phyloP scores from a whole-genome alignment of 257 asterid species.

The Solanum paucissectum region DNA sequence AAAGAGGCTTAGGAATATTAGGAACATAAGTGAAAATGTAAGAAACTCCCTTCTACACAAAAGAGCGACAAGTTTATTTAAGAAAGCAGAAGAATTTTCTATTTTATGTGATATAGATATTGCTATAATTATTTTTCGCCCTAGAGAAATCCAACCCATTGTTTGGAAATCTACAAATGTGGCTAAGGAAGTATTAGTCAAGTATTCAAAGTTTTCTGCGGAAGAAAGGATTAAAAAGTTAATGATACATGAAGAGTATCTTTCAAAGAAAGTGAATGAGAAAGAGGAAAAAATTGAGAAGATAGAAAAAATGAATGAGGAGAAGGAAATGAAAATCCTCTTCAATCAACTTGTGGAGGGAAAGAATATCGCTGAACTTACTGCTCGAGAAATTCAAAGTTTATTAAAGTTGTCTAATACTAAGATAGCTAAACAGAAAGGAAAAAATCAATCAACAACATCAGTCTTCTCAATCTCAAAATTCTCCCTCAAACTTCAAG shows the following conservation, averaged over 20 bases:
- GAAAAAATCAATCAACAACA: not conserved
- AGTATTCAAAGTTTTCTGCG: slow-evolving; percentile 11
- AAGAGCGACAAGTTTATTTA: slow-evolving; percentile 8
- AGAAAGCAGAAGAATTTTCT: slow-evolving; percentile 31
- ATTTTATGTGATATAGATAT: slow-evolving; percentile 25
- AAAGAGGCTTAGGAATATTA: not conserved
- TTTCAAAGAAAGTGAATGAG: slow-evolving; percentile 10
- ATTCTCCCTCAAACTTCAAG: not conserved
- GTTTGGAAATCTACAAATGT: slow-evolving; percentile 21
- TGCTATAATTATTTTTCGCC: slow-evolving; percentile 12
- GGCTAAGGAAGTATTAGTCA: slow-evolving; percentile 8
- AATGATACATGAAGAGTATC: slow-evolving; percentile 20
- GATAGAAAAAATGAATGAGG: slow-evolving; percentile 6
- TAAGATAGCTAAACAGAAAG: slow-evolving; percentile 16
- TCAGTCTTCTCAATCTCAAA: not conserved
- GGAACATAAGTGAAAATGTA: not conserved
- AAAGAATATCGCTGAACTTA: slow-evolving; percentile 8
- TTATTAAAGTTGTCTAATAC: slow-evolving; percentile 7
- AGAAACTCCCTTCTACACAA: not conserved
- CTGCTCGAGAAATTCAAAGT: slow-evolving; percentile 15
- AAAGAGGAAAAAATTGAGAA: not conserved
- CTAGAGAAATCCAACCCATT: slow-evolving; percentile 3
- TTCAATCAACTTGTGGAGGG: slow-evolving; percentile 19
- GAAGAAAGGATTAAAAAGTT: not conserved
- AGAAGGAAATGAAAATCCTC: slow-evolving; percentile 17